Base-by-base conservation (phyloP, 148 eudicot species). In the Vaccinium corymbosum region DNA sequence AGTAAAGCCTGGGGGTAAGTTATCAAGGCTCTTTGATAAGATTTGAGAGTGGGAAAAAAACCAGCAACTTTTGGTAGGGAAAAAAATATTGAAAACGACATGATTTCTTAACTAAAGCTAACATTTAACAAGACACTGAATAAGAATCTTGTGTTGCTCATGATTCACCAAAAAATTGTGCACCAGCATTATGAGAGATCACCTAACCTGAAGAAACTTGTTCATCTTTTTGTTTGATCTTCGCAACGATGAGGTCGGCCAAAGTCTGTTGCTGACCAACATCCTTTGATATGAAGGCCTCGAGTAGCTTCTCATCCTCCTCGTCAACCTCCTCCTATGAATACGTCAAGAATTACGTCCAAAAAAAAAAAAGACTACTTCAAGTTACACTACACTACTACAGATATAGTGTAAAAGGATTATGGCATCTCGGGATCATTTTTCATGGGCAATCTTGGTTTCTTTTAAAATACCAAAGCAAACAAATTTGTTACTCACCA, bases 271-370 rank as follows among this genome's bases (percentile, higher is more conserved):
- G 94, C 6, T 88, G 95, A 48, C 89, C 92, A 11, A 85, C 87
- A 82, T 91, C 90, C 85, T 86, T 93, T 0, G 92, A 92, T 49
- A 91, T 84, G 84, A 97, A 94, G n/a, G 95, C 91, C 55, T 97
- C 98, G 79, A 97, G 85, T 88, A 97, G 87, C 86, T 87, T 89
- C 86, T 92, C 98, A 59, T 93, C 99, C 14, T 92, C 97, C 88
- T 97, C 97, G 80, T 97, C 86, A 55, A 92, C 86, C 80, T 92
- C 89, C 49, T 91, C 94, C 93, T 92, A 79, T 78, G 10, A 38
- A 48, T 7, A 25, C n/a, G 51, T 53, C 55, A 27, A 19, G 80
- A 76, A 0, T 49, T 15, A 1, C 38, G 3, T 35, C 3, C 32
- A 29, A 29, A 32, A 79, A 12, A 8, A 76, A 32, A 27, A 81